Percentiles rank a stretch among this genome's conserved stretches.
These are phyloP conservation scores for Elsinoe ampelina DNA, from an alignment of 2,329 filamentous ascomycete genomes.

Conservation along the genomic window DNA sequence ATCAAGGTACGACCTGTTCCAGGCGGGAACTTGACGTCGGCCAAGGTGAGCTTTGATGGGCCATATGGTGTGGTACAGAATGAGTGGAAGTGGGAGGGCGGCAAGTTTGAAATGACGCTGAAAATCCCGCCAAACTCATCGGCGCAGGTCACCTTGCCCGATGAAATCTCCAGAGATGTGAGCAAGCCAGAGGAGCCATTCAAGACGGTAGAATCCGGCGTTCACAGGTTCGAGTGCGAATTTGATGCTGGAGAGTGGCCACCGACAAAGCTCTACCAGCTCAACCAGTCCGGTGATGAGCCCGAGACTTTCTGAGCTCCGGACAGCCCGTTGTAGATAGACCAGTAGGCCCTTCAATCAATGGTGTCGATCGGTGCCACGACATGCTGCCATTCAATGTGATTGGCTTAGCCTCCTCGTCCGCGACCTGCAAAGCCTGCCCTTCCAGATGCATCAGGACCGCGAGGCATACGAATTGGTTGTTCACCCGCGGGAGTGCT, in stretches of 20 bases:
- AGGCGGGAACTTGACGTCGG: constrained; percentile 25
- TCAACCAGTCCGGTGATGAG: not conserved
- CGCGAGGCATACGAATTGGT: constrained; percentile 63
- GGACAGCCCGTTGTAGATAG: not conserved
- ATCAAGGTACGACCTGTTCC: constrained; percentile 29
- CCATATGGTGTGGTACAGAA: constrained; percentile 26
- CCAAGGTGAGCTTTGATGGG: constrained; percentile 25
- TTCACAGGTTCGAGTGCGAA: constrained; percentile 10
- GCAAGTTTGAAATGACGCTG: constrained; percentile 9
- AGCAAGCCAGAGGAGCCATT: constrained; percentile 8
- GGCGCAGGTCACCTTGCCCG: constrained; percentile 14
- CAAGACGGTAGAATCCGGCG: constrained; percentile 10
- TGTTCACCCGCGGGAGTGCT: constrained; percentile 53
- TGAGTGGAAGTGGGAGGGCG: constrained; percentile 20
- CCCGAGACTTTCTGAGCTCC: not conserved
- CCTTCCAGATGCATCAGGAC: constrained; percentile 66
- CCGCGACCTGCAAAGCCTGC: constrained; percentile 65
- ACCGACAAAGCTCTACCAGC: constrained; percentile 39
- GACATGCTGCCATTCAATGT: not conserved
- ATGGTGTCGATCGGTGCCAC: not conserved
- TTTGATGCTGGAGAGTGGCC: constrained; percentile 56
- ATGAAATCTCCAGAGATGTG: constrained; percentile 7
- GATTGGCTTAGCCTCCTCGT: constrained; percentile 22
- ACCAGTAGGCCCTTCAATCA: not conserved
- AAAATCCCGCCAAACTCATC: constrained; percentile 13